Conservation (phyloP, 306 rosid species). For the Alnus glutinosa region DNA sequence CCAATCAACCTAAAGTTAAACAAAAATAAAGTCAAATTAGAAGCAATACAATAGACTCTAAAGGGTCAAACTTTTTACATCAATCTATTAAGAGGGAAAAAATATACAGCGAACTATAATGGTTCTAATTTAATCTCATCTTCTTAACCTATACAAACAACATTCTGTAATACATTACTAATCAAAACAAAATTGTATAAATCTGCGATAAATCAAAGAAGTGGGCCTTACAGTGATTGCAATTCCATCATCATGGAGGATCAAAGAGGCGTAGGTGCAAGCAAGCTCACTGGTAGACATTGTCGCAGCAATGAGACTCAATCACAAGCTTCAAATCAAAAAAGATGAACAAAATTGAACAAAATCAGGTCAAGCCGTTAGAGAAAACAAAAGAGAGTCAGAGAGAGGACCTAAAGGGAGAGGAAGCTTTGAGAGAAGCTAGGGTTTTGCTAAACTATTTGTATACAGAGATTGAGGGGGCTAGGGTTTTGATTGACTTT, state of each 20-base stretch:
- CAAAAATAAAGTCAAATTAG: neutral
- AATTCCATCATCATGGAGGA: slow-evolving; percentile 70
- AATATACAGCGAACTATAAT: neutral
- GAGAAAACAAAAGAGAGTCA: neutral
- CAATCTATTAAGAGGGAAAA: neutral
- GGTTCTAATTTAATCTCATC: neutral
- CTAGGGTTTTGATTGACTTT: slow-evolving; percentile 12
- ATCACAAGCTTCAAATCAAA: neutral
- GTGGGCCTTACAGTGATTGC: slow-evolving; percentile 54
- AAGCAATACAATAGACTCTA: neutral
- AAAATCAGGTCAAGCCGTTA: neutral
- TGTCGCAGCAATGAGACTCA: slow-evolving; percentile 12
- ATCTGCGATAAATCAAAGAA: neutral
- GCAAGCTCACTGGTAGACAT: slow-evolving; percentile 44
- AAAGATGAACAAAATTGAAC: neutral
- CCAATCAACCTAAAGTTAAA: no score
- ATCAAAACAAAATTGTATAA: neutral
- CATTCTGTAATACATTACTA: neutral
- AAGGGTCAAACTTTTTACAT: neutral
- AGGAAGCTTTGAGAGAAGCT: neutral
- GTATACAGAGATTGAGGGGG: slow-evolving; percentile 12
- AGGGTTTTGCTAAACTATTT: neutral
- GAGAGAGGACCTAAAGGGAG: neutral
- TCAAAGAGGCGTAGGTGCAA: slow-evolving; percentile 57
- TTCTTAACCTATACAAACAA: neutral